Base-by-base conservation (phyloP, 495 filamentous ascomycete genomes). In the Penicillium desertorum region DNA sequence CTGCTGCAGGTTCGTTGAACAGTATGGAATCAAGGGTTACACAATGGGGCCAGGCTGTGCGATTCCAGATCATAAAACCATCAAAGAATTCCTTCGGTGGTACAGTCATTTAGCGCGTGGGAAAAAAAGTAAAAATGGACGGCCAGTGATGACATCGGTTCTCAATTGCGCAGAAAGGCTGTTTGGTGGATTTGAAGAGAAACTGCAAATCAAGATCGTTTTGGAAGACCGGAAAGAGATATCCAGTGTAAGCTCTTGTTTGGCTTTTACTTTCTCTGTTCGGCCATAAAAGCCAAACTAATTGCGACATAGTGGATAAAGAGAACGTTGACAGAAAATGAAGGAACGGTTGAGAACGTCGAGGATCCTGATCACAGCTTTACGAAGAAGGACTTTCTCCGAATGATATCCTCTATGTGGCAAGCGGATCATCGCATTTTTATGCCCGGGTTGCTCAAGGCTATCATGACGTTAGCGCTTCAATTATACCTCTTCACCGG, bases 401-500 rank as follows among this genome's bases (percentile, higher is more conserved):
- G 59, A 54, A 43, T 51, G 1, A 20, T 66, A 23, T 61, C 52
- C 1, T 66, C 53, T 30, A 45, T 69, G 19, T 69, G 53, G 57
- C 36, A 39, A 47, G 17, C 41, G 7, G 56, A 66, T 52, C 54
- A 60, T 62, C 50, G 30, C 30, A 2, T 29, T 0, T 65, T 69
- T 25, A 54, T 69, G 7, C 58, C 59, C 20, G 45, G 56, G 1
- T 53, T 63, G 29, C 56, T 69, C 8, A 68, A 68, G 53, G 57
- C 58, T 20, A 58, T 53, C 23, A 62, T 68, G 3, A 29, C 53
- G 50, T 36, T 68, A 25, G 44, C 57, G 47, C 62, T 68, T 45
- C 54, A 68, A 45, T 11, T 68, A 36, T 68, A 57, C 30, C 56
- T 68, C 7, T 63, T 65, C 41, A 65, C 60, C 29, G 58, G 58